Evolutionary conservation across 2,329 filamentous ascomycete species (phyloP).

Genomic region (Microascus cirrosus): DNA sequence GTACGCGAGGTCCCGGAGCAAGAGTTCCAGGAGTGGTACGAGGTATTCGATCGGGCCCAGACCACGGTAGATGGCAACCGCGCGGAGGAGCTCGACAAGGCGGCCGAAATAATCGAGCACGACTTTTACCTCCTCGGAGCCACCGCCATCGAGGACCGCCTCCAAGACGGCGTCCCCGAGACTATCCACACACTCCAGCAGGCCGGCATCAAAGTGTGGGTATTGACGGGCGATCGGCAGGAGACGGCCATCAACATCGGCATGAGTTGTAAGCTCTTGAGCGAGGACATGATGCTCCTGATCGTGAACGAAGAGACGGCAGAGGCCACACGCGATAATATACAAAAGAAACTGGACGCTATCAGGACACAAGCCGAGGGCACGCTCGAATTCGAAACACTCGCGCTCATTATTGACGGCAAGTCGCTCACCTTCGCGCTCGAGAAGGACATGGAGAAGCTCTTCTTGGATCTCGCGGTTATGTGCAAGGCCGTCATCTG

Average conservation of each 20-base stretch:
- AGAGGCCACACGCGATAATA: slow-evolving; percentile 70
- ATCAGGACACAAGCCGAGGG: slow-evolving; percentile 73
- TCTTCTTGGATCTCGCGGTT: slow-evolving; percentile 85
- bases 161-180: slow-evolving; percentile 95
- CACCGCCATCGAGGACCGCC: slow-evolving; percentile 91
- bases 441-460: slow-evolving; percentile 85
- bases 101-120: slow-evolving; percentile 87
- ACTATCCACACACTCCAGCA: slow-evolving; percentile 96
- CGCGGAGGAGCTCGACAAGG: slow-evolving; percentile 92
- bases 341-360: slow-evolving; percentile 87
- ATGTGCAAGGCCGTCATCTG: slow-evolving; percentile 99
- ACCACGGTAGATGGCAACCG: slow-evolving; percentile 89
- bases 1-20: slow-evolving; percentile 87
- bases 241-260: slow-evolving; percentile 99
- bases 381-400: slow-evolving; percentile 68
- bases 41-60: slow-evolving; percentile 75
- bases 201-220: slow-evolving; percentile 97
- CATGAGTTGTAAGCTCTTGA: slow-evolving; percentile 98
- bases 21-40: slow-evolving; percentile 79
- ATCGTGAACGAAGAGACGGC: slow-evolving; percentile 89
- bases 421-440: slow-evolving; percentile 89
- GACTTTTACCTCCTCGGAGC: slow-evolving; percentile 86
- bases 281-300: slow-evolving; percentile 95
- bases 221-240: slow-evolving; percentile 91
- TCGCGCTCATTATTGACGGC: slow-evolving; percentile 91